These are phyloP conservation scores for Ascochyta clinopodiicola DNA, from an alignment of 2,329 filamentous ascomycete species.

Conservation along the genomic window DNA sequence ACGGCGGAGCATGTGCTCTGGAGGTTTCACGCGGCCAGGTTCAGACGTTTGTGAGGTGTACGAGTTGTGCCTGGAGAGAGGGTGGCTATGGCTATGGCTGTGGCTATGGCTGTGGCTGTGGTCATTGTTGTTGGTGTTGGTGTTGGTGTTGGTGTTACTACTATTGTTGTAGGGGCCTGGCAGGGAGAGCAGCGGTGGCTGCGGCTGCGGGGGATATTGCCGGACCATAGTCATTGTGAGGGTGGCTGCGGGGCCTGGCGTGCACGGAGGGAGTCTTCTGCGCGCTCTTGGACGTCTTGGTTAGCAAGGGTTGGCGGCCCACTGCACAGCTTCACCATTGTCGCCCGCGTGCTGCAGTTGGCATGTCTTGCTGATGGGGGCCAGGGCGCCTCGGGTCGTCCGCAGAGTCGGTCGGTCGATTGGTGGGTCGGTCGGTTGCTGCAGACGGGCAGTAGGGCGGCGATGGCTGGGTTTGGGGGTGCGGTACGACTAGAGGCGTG, in stretches of 20 bases:
- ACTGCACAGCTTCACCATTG: constrained; percentile 46
- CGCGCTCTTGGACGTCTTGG: background rate
- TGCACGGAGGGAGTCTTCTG: background rate
- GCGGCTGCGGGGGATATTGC: constrained; percentile 45
- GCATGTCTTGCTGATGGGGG: constrained; percentile 43
- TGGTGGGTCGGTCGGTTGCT: background rate
- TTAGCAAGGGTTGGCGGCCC: constrained; percentile 14
- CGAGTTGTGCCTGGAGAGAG: constrained; percentile 48
- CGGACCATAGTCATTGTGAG: constrained; percentile 49
- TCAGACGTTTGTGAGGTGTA: constrained; percentile 41
- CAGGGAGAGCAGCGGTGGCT: constrained; percentile 37
- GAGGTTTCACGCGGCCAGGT: constrained; percentile 39
- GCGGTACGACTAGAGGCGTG: background rate
- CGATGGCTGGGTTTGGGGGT: constrained; percentile 5
- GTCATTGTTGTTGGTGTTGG: too few relatives aligned
- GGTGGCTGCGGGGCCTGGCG: background rate
- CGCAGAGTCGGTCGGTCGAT: constrained; percentile 1
- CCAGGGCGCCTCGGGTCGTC: background rate
- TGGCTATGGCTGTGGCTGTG: too few relatives aligned
- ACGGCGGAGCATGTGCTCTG: constrained; percentile 81
- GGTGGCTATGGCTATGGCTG: constrained; percentile 20
- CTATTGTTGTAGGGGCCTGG: constrained; percentile 31
- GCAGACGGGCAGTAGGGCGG: constrained; percentile 16
- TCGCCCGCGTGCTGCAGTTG: constrained; percentile 46
- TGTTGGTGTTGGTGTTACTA: background rate